Evolutionary conservation across 2,329 filamentous ascomycete genomes (phyloP).

Genomic region (Geosmithia flava): DNA sequence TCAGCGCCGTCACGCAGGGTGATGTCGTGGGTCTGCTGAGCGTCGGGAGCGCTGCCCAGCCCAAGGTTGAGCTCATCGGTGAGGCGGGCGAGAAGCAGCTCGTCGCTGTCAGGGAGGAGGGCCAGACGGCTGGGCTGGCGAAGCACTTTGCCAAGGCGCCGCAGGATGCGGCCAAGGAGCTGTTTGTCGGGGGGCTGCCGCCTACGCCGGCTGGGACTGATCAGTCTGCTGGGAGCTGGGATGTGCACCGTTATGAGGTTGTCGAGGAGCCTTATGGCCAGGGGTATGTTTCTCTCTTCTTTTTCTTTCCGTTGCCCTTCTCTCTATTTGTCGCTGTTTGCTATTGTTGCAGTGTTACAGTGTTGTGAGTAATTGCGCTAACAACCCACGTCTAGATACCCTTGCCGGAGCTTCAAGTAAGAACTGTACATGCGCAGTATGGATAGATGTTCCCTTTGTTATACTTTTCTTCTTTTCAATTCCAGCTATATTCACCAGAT

Average conservation of each 20-base stretch:
- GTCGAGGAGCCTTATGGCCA: conserved; percentile 58
- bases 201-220: conserved; percentile 70
- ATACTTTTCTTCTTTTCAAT: no score
- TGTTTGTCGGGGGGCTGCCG: conserved; percentile 70
- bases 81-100: conserved; percentile 51
- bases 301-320: not conserved
- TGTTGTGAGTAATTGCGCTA: no score
- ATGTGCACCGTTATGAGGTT: conserved; percentile 57
- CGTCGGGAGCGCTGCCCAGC: conserved; percentile 68
- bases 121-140: conserved; percentile 53
- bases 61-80: conserved; percentile 70
- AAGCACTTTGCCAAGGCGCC: conserved; percentile 51
- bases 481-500: no score
- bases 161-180: conserved; percentile 45
- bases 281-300: conserved; percentile 37
- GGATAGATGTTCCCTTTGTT: not conserved
- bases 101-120: conserved; percentile 63
- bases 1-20: conserved; percentile 69
- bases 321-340: no score
- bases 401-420: conserved; percentile 49
- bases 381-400: conserved; percentile 37
- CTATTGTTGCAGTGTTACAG: not conserved
- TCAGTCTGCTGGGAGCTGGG: conserved; percentile 37
- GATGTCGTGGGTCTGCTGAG: conserved; percentile 77
- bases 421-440: conserved; percentile 1